These are phyloP conservation scores for Paramecium biaurelia DNA, from an alignment of 73 alveolate species.

Conservation along the genomic window DNA sequence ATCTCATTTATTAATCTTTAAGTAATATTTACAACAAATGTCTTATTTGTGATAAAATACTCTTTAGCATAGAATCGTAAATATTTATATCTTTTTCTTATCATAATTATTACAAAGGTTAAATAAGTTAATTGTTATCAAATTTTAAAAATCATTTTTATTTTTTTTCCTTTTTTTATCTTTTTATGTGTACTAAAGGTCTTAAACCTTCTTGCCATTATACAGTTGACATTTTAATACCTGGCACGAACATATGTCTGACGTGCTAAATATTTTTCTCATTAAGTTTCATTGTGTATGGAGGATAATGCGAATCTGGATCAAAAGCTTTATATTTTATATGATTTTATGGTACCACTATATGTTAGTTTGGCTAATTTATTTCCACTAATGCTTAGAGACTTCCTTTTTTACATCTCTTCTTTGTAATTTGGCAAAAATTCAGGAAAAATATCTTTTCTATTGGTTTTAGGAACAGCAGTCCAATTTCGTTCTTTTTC, in stretches of 20 bases:
- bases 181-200: neutral
- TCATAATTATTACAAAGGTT: too few relatives aligned
- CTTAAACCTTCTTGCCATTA: conserved; percentile 29
- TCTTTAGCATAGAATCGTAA: too few relatives aligned
- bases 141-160: neutral
- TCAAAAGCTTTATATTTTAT: neutral
- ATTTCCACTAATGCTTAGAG: neutral
- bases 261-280: neutral
- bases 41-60: too few relatives aligned
- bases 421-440: neutral
- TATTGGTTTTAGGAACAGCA: neutral
- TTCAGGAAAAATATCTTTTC: conserved; percentile 5
- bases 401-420: neutral
- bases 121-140: neutral
- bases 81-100: too few relatives aligned
- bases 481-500: conserved; percentile 35
- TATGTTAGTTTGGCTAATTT: neutral
- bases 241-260: conserved; percentile 24
- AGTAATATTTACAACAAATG: too few relatives aligned
- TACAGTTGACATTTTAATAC: neutral
- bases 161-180: neutral
- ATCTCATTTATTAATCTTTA: too few relatives aligned
- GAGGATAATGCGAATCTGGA: neutral
- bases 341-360: neutral
- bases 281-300: neutral